Base-by-base conservation (phyloP, 495 filamentous ascomycete species). In the Chaetomium tenue region DNA sequence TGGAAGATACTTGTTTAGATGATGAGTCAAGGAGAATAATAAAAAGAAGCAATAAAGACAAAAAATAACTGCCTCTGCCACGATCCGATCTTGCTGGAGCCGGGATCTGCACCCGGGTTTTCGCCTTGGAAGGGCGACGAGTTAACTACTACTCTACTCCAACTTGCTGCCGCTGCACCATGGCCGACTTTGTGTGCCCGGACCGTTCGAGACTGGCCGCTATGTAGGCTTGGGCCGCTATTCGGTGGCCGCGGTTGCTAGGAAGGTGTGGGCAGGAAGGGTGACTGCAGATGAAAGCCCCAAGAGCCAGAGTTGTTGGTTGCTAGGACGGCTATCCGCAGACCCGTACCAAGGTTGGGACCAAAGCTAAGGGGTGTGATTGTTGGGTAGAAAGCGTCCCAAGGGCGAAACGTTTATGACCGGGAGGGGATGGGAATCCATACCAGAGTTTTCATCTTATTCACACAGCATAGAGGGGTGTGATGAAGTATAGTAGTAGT, bases 111-210 rank as follows among this genome's bases (percentile, higher is more conserved):
- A 71, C 69, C 69, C 67, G 55, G 39, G 61, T 67, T 58, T 71
- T 54, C 69, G 64, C 69, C 67, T 69, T 69, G 69, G 69, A 63
- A 69, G 67, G 67, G 69, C 64, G 69, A 61, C 67, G 63, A 71
- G 65, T 71, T 71, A 71, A 71, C 69, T 71, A 60, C 69, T 71
- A 69, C 69, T 71, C 67, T 51, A 69, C 69, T 66, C 64, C 51
- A 69, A 52, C 66, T 64, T 39, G 37, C 39, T 40, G 37, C 30
- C 47, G 26, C n/a, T 63, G 44, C 56, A 53, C 61, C 54, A 62
- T 30, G 37, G n/a, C 37, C 47, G 46, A 54, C 30, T 50, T 20
- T 60, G 30, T 30, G n/a, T 63, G 30, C 23, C 47, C 26, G 16
- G 12, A 37, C 22, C 6, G 12, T 26, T 22, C 18, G 25, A 28